Percentiles rank a stretch among this genome's conserved stretches.
phyloP scores from a whole-genome alignment of 768 basidiomycete species.

The Coprinopsis cinerea region DNA sequence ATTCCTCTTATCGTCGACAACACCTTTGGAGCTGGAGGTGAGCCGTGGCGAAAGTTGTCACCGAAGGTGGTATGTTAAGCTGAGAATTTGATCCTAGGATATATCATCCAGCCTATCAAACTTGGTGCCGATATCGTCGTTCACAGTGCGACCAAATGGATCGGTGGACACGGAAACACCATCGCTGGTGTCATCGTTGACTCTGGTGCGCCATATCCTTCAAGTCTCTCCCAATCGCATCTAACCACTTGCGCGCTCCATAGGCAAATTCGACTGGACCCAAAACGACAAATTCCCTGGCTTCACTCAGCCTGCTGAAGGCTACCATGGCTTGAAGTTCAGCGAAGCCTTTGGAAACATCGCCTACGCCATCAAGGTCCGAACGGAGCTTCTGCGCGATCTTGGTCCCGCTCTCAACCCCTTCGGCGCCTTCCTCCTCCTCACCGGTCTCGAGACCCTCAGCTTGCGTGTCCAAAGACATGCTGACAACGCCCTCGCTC shows the following conservation, averaged over 20 bases:
- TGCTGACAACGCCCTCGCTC: slow-evolving; percentile 59
- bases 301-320: slow-evolving; percentile 70
- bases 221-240: not conserved
- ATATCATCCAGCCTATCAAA: slow-evolving; percentile 63
- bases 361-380: slow-evolving; percentile 64
- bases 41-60: slow-evolving; percentile 30
- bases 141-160: slow-evolving; percentile 83
- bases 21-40: slow-evolving; percentile 71
- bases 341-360: slow-evolving; percentile 58
- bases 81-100: slow-evolving; percentile 76
- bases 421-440: slow-evolving; percentile 65
- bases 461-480: slow-evolving; percentile 68
- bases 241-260: not conserved
- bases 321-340: slow-evolving; percentile 69
- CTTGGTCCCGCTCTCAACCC: slow-evolving; percentile 63
- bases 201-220: slow-evolving; percentile 26
- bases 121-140: slow-evolving; percentile 63
- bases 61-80: slow-evolving; percentile 48
- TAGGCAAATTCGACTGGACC: slow-evolving; percentile 70
- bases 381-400: slow-evolving; percentile 58
- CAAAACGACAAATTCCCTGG: slow-evolving; percentile 63
- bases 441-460: slow-evolving; percentile 79
- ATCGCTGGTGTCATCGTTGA: slow-evolving; percentile 75
- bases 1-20: slow-evolving; percentile 82
- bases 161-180: slow-evolving; percentile 74